phyloP scores from a whole-genome alignment of 192 early-diverging fungal genomes.

The Coemansia sp. region DNA sequence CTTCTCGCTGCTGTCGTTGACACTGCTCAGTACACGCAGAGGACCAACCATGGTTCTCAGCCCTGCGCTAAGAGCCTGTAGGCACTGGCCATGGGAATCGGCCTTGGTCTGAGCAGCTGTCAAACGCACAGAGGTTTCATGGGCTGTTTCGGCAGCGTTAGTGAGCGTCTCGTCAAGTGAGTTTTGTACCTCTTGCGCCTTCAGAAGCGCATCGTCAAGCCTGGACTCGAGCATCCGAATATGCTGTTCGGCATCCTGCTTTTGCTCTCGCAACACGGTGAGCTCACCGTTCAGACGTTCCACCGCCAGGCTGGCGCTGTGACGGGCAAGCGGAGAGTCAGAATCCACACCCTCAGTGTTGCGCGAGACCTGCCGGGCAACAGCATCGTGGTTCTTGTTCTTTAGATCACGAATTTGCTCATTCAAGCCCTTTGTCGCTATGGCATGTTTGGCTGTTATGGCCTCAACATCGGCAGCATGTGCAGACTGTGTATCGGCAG shows the following conservation, averaged over 20 bases:
- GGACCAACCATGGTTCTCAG: conserved; percentile 19
- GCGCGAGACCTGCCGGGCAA: conserved; percentile 23
- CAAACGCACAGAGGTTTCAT: conserved; percentile 10
- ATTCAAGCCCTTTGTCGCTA: conserved; percentile 12
- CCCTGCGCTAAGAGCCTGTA: conserved; percentile 25
- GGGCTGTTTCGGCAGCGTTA: conserved; percentile 20
- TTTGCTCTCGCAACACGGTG: conserved; percentile 42
- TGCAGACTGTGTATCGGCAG: background rate
- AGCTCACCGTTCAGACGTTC: conserved; percentile 52
- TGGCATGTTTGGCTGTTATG: background rate
- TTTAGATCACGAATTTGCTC: conserved; percentile 35
- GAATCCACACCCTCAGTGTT: conserved; percentile 9
- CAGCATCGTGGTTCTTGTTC: conserved; percentile 31
- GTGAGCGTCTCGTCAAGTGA: conserved; percentile 15
- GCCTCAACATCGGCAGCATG: conserved; percentile 2
- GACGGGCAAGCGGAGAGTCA: conserved; percentile 41
- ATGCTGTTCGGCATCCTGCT: conserved; percentile 22
- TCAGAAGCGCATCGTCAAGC: conserved; percentile 38
- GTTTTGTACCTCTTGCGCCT: conserved; percentile 26
- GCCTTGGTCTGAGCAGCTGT: conserved; percentile 16
- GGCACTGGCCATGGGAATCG: conserved; percentile 9
- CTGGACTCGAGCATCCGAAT: conserved; percentile 23
- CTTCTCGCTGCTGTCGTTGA: conserved; percentile 28
- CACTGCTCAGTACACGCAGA: conserved; percentile 28
- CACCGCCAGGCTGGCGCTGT: conserved; percentile 35